These are phyloP conservation scores for Allium cepa DNA, from an alignment of 106 monocot genomes.

Conservation along the genomic window DNA sequence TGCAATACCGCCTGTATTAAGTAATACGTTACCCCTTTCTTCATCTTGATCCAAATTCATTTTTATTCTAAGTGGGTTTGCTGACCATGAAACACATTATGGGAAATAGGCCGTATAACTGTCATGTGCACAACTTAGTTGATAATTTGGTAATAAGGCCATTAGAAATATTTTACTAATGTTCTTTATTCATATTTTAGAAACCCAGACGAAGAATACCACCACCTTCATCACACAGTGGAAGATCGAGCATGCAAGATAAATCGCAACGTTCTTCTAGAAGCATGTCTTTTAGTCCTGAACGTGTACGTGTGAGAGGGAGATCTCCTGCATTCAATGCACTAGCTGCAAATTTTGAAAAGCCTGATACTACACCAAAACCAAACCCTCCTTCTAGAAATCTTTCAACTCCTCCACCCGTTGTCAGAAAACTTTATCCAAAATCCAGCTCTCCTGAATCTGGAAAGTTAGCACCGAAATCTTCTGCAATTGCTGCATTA, in stretches of 20 bases:
- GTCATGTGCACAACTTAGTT: too few relatives aligned
- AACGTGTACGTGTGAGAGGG: constrained; percentile 72
- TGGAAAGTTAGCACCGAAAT: constrained; percentile 26
- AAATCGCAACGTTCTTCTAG: constrained; percentile 73
- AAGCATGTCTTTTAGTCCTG: constrained; percentile 88
- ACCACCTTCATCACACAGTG: constrained; percentile 21
- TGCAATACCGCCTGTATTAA: too few relatives aligned
- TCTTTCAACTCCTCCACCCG: constrained; percentile 85
- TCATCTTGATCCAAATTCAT: too few relatives aligned
- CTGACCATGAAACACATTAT: too few relatives aligned
- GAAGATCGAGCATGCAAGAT: constrained; percentile 59
- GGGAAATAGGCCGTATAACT: too few relatives aligned
- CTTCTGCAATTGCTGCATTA: constrained; percentile 41
- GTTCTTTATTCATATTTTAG: constrained; percentile 1
- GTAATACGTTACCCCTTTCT: too few relatives aligned
- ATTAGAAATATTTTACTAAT: not conserved
- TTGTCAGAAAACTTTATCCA: constrained; percentile 63
- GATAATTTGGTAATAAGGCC: too few relatives aligned
- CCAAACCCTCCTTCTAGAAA: constrained; percentile 27
- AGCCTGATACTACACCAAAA: constrained; percentile 18
- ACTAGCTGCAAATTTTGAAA: constrained; percentile 85
- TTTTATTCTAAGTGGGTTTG: too few relatives aligned
- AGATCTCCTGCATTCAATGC: constrained; percentile 91
- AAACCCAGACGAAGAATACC: constrained; percentile 57
- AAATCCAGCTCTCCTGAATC: constrained; percentile 75